Conservation (phyloP, 164 flowering plant species). For the Tetracentron sinense region DNA sequence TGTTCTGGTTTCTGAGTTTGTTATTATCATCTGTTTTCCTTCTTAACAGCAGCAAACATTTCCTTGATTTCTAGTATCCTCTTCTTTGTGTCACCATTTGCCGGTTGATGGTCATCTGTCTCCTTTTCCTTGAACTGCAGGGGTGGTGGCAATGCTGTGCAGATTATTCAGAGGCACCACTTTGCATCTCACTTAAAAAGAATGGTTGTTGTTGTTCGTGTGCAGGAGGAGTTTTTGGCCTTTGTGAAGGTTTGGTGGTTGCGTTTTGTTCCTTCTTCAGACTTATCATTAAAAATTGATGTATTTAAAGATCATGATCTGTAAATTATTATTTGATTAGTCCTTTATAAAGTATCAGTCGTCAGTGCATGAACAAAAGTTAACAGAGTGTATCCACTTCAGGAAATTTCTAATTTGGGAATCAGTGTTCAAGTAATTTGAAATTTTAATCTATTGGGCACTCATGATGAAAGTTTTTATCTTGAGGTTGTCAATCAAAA, state of each 20-base stretch:
- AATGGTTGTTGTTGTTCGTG: constrained; percentile 92
- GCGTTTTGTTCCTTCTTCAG: neutral
- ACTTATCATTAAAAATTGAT: neutral
- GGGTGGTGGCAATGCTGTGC: constrained; percentile 72
- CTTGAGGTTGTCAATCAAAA: no score
- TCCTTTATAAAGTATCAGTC: no score
- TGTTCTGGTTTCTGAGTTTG: no score
- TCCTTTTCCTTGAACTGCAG: constrained; percentile 34
- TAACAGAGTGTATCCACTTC: no score
- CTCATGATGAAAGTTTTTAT: no score
- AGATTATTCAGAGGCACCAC: constrained; percentile 92
- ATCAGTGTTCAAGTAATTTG: no score
- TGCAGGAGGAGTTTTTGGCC: constrained; percentile 79
- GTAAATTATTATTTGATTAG: no score
- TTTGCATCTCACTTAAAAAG: constrained; percentile 96
- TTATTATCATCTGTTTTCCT: no score
- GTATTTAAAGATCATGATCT: no score
- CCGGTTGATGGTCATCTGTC: neutral
- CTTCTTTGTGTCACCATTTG: neutral
- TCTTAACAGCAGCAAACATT: neutral
- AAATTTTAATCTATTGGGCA: no score
- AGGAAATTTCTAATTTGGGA: no score
- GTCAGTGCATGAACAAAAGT: no score
- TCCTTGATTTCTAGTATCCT: neutral
- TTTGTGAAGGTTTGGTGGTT: constrained; percentile 76